phyloP scores from a whole-genome alignment of 139 green algal species.

The Chlorella sp. region DNA sequence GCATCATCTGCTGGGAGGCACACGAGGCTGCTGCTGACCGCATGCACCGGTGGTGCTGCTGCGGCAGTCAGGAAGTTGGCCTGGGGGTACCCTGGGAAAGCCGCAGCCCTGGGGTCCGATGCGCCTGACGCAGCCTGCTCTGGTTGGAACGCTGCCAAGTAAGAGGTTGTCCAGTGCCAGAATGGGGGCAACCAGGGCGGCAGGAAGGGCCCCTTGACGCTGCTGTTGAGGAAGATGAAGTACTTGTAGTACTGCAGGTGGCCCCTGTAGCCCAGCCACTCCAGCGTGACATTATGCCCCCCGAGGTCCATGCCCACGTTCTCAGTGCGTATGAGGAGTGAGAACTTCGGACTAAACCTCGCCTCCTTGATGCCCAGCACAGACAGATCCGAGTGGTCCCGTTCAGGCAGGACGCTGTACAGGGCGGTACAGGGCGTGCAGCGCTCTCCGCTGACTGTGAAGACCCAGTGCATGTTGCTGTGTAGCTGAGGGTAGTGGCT shows the following conservation, averaged over 20 bases:
- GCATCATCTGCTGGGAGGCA: too few relatives aligned
- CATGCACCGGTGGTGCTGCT: too few relatives aligned
- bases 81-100: too few relatives aligned
- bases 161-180: conserved; percentile 83
- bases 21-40: too few relatives aligned
- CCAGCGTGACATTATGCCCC: conserved; percentile 61
- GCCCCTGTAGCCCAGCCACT: conserved; percentile 29
- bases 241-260: conserved; percentile 39
- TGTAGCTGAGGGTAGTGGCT: too few relatives aligned
- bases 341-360: too few relatives aligned
- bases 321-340: conserved; percentile 42
- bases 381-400: not conserved
- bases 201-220: conserved; percentile 50
- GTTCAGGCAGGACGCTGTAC: not conserved
- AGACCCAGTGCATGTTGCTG: too few relatives aligned
- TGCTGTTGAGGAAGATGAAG: conserved; percentile 65
- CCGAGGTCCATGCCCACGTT: conserved; percentile 80
- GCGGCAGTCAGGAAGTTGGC: too few relatives aligned
- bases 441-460: not conserved
- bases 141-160: too few relatives aligned
- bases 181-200: conserved; percentile 42
- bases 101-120: too few relatives aligned
- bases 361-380: not conserved
- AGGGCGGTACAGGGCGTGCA: not conserved
- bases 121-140: too few relatives aligned